These are phyloP conservation scores for Dalbergia cultrata DNA, from an alignment of 306 rosid species.

Conservation along the genomic window DNA sequence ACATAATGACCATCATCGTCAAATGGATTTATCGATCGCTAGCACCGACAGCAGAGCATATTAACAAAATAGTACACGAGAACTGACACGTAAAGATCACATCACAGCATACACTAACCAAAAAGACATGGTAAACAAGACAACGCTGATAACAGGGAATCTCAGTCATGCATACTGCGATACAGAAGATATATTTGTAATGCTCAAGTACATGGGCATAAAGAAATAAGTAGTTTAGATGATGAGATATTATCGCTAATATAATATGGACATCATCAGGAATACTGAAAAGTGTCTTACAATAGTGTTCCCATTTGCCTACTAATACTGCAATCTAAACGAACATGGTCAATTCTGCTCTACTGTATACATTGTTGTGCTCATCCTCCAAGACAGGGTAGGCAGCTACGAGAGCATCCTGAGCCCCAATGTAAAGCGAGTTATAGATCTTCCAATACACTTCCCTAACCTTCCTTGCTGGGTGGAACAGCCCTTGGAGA, in stretches of 20 bases:
- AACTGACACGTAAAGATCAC: too few species aligned
- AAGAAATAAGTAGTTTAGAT: not conserved
- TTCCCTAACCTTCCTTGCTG: slow-evolving; percentile 53
- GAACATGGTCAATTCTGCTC: slow-evolving; percentile 52
- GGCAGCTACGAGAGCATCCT: slow-evolving; percentile 56
- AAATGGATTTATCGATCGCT: too few species aligned
- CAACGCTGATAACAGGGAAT: not conserved
- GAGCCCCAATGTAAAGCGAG: slow-evolving; percentile 50
- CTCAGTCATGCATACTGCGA: not conserved
- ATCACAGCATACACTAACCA: not conserved
- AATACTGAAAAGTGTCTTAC: not conserved
- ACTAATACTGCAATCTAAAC: slow-evolving; percentile 34
- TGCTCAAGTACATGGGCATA: not conserved
- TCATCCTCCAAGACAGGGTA: slow-evolving; percentile 53
- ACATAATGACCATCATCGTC: too few species aligned
- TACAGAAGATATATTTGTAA: not conserved
- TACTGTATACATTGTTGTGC: slow-evolving; percentile 50
- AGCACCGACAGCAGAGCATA: too few species aligned
- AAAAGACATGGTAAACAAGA: not conserved
- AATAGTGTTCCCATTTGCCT: not conserved
- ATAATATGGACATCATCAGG: slow-evolving; percentile 12
- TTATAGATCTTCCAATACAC: slow-evolving; percentile 57
- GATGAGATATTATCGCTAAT: not conserved
- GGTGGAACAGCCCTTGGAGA: slow-evolving; percentile 54
- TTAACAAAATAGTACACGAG: too few species aligned